Conservation (phyloP, 441 rosid genomes). For the Populus trichocarpa region DNA sequence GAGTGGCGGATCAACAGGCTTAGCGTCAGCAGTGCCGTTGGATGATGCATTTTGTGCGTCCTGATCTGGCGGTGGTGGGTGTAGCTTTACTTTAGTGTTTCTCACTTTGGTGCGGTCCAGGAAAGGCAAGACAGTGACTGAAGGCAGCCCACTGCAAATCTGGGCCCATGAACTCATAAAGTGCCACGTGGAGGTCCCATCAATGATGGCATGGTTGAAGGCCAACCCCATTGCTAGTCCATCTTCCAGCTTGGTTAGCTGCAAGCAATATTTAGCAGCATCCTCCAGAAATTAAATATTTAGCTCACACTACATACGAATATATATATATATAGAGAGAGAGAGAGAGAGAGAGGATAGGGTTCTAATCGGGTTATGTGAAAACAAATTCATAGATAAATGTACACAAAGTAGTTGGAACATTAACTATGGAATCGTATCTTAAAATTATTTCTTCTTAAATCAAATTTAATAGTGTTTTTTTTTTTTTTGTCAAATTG, state of each 20-base stretch:
- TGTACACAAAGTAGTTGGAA: no score
- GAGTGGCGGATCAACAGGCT: constrained; percentile 24
- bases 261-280: neutral
- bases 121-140: constrained; percentile 32
- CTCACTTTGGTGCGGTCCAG: constrained; percentile 39
- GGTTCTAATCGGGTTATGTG: no score
- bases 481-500: no score
- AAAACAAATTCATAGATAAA: no score
- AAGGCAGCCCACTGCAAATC: constrained; percentile 44
- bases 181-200: constrained; percentile 92
- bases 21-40: constrained; percentile 3
- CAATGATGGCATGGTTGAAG: constrained; percentile 85
- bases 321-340: no score
- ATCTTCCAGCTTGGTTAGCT: constrained; percentile 78
- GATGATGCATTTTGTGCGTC: constrained; percentile 32
- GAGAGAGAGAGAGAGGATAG: no score
- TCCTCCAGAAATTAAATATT: no score
- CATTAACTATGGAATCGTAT: no score
- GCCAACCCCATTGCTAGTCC: constrained; percentile 91
- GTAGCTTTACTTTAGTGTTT: constrained; percentile 71
- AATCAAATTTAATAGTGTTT: no score
- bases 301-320: no score
- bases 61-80: constrained; percentile 37
- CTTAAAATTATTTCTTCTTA: no score
- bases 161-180: constrained; percentile 93